Evolutionary conservation across 805 yeast species (phyloP).

Genomic region (Myxozyma mucilagina): DNA sequence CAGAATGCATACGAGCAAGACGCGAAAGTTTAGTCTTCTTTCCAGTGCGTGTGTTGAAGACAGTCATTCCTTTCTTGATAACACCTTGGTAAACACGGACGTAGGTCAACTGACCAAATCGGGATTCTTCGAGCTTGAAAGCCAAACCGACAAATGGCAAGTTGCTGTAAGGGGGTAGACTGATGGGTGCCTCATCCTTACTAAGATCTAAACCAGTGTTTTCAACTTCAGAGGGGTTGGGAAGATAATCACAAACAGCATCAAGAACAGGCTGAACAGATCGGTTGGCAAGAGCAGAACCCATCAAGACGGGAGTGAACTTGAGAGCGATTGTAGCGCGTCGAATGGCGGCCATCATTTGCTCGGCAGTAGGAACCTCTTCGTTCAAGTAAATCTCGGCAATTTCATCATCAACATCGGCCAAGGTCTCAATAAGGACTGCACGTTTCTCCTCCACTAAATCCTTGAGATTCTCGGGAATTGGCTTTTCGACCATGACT

Average conservation of each 20-base stretch:
- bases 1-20: constrained; percentile 96
- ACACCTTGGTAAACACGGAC: constrained; percentile 96
- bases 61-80: constrained; percentile 84
- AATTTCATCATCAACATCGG: constrained; percentile 97
- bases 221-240: constrained; percentile 90
- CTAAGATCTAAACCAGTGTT: constrained; percentile 80
- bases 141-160: constrained; percentile 94
- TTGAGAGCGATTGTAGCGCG: constrained; percentile 92
- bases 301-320: constrained; percentile 99
- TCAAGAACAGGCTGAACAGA: constrained; percentile 95
- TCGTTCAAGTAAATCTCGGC: constrained; percentile 93
- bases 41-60: constrained; percentile 86
- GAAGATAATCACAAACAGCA: constrained; percentile 93
- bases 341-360: constrained; percentile 86
- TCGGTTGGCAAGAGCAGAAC: constrained; percentile 94
- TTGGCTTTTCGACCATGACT: constrained; percentile 54
- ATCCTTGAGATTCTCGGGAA: constrained; percentile 79
- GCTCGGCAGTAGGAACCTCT: constrained; percentile 77
- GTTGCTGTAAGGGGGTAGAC: constrained; percentile 66
- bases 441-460: constrained; percentile 89
- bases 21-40: constrained; percentile 91
- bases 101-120: constrained; percentile 95
- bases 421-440: constrained; percentile 84
- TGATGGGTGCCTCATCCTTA: constrained; percentile 65
- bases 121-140: constrained; percentile 98